phyloP scores from a whole-genome alignment of 495 filamentous ascomycete genomes.

The Podospora fimiseda region DNA sequence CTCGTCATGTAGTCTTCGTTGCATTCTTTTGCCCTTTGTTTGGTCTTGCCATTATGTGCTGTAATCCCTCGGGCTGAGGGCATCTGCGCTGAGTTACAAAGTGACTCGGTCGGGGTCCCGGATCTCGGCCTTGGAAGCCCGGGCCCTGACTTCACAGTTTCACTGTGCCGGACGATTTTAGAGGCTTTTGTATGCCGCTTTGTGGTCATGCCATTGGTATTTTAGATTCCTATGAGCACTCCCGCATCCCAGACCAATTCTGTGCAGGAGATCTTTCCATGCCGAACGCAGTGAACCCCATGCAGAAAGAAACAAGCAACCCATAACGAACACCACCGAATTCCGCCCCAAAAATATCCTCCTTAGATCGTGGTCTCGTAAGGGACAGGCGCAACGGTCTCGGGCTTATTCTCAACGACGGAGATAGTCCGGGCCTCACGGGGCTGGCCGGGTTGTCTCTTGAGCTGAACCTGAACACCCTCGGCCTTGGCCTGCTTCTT shows the following conservation, averaged over 20 bases:
- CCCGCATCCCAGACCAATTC: conserved; percentile 34
- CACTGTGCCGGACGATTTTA: conserved; percentile 12
- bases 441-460: conserved; percentile 63
- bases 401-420: conserved; percentile 69
- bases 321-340: conserved; percentile 24
- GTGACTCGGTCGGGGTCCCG: not conserved
- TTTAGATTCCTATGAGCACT: conserved; percentile 35
- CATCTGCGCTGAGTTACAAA: conserved; percentile 1
- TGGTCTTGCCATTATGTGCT: conserved; percentile 1
- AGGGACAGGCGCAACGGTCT: conserved; percentile 83
- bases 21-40: conserved; percentile 4
- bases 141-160: conserved; percentile 10
- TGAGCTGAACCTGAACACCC: conserved; percentile 78
- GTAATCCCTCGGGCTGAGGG: conserved; percentile 1
- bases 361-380: conserved; percentile 98
- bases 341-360: conserved; percentile 10
- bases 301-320: conserved; percentile 32
- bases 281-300: conserved; percentile 35
- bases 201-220: conserved; percentile 35
- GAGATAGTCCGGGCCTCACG: conserved; percentile 72
- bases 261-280: conserved; percentile 34
- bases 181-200: conserved; percentile 10
- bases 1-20: conserved; percentile 6
- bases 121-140: not conserved
- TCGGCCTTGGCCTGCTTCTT: conserved; percentile 88